These are phyloP conservation scores for Aspergillus sp. DNA, from an alignment of 2,329 filamentous ascomycete species.

Conservation along the genomic window DNA sequence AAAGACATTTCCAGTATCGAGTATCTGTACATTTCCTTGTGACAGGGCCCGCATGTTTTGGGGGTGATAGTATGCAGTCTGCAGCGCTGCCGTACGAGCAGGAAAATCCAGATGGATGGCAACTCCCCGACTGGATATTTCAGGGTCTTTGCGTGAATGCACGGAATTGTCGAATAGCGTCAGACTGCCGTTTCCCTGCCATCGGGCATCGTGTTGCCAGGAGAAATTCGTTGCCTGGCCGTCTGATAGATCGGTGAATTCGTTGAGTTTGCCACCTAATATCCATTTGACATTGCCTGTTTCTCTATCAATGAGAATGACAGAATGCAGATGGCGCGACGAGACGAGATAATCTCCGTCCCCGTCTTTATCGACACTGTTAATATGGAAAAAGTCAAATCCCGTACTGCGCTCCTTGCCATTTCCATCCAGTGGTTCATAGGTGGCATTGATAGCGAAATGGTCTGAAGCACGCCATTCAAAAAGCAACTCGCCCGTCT, in stretches of 20 bases:
- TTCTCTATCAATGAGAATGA: constrained; percentile 44
- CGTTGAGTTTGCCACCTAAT: constrained; percentile 46
- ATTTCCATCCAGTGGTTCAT: constrained; percentile 2
- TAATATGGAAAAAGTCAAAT: constrained; percentile 57
- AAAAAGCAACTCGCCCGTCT: constrained; percentile 29
- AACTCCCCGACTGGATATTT: constrained; percentile 39
- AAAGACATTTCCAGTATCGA: constrained; percentile 42
- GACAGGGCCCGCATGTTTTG: constrained; percentile 32
- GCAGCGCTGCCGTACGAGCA: constrained; percentile 36
- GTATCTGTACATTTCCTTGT: constrained; percentile 40
- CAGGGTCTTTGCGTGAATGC: constrained; percentile 12
- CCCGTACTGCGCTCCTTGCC: constrained; percentile 16
- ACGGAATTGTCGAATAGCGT: constrained; percentile 38
- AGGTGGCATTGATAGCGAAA: constrained; percentile 17
- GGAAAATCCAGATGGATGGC: constrained; percentile 34
- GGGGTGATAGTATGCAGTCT: constrained; percentile 35
- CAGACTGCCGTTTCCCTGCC: constrained; percentile 18
- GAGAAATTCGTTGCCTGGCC: constrained; percentile 33
- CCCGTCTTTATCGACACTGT: constrained; percentile 50
- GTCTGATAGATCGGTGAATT: constrained; percentile 39
- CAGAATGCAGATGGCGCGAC: constrained; percentile 44
- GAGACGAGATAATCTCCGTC: constrained; percentile 53
- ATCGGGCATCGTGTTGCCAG: constrained; percentile 52
- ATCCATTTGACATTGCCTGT: constrained; percentile 51
- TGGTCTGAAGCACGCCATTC: constrained; percentile 34